Evolutionary conservation across 352 stramenopile genomes (phyloP).

Genomic region (Globisporangium nunn): DNA sequence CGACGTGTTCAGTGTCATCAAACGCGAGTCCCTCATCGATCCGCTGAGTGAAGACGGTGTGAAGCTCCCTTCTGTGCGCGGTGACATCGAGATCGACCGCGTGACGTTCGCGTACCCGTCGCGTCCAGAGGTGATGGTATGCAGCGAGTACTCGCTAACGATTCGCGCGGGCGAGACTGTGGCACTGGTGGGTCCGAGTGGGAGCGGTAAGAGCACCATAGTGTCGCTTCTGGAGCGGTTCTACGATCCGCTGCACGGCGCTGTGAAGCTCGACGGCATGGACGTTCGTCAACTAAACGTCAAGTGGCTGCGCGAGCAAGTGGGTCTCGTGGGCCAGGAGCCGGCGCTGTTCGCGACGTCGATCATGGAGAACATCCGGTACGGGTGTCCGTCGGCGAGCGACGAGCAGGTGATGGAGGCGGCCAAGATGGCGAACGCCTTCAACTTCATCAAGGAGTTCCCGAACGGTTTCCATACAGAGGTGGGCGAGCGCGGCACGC

Average conservation of each 20-base stretch:
- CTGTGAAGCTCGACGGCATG: slow-evolving; percentile 30
- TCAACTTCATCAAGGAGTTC: slow-evolving; percentile 88
- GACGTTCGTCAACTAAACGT: slow-evolving; percentile 72
- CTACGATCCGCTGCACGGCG: slow-evolving; percentile 28
- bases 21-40: slow-evolving; percentile 50
- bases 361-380: slow-evolving; percentile 74
- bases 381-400: slow-evolving; percentile 54
- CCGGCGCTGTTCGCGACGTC: slow-evolving; percentile 19
- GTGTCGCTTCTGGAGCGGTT: background rate
- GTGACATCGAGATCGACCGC: slow-evolving; percentile 73
- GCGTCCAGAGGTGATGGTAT: slow-evolving; percentile 43
- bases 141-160: slow-evolving; percentile 41
- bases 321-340: slow-evolving; percentile 90
- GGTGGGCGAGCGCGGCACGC: slow-evolving; percentile 78
- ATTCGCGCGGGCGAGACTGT: slow-evolving; percentile 67
- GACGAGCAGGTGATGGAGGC: slow-evolving; percentile 43
- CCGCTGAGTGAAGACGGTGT: slow-evolving; percentile 25
- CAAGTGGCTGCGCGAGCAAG: slow-evolving; percentile 57
- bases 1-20: slow-evolving; percentile 65
- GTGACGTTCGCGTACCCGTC: slow-evolving; percentile 73
- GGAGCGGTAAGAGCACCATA: background rate
- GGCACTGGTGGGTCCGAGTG: background rate
- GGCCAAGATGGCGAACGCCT: slow-evolving; percentile 64
- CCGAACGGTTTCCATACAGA: slow-evolving; percentile 86
- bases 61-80: slow-evolving; percentile 17